phyloP scores from a whole-genome alignment of 768 basidiomycete genomes.

The Tricholomella constricta region DNA sequence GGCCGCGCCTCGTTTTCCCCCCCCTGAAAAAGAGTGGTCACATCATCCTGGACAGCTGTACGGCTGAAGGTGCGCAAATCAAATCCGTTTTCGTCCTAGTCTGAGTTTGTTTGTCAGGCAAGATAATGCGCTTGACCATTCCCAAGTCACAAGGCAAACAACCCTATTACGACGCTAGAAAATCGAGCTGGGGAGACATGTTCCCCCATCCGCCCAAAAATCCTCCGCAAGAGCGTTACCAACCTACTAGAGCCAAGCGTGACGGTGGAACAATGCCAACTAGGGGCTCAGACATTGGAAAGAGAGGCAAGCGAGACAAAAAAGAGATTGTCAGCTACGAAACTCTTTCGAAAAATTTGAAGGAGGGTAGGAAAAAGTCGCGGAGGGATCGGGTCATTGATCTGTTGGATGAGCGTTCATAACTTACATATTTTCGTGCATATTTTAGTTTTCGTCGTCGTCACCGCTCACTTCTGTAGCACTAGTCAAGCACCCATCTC shows the following conservation, averaged over 20 bases:
- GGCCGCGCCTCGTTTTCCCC: constrained; percentile 93
- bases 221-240: constrained; percentile 62
- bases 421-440: background rate
- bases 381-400: constrained; percentile 24
- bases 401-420: constrained; percentile 6
- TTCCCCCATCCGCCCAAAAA: constrained; percentile 92
- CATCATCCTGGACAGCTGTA: constrained; percentile 88
- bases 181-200: constrained; percentile 91
- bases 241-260: constrained; percentile 35
- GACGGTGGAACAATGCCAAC: constrained; percentile 26
- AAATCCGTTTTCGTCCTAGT: constrained; percentile 1
- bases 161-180: constrained; percentile 91
- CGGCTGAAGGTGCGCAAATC: constrained; percentile 62
- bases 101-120: constrained; percentile 48
- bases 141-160: constrained; percentile 97
- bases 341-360: constrained; percentile 38
- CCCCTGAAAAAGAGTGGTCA: constrained; percentile 92
- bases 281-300: constrained; percentile 58
- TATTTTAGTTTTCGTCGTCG: constrained; percentile 1
- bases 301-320: constrained; percentile 38
- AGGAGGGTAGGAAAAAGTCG: constrained; percentile 38
- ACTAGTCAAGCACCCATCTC: constrained; percentile 3
- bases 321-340: constrained; percentile 38
- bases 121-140: constrained; percentile 89
- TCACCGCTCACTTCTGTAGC: constrained; percentile 13